Percentiles rank a stretch among this genome's conserved stretches.
phyloP scores from a whole-genome alignment of 2,329 filamentous ascomycete species.

The Basipetospora chlamydospora region DNA sequence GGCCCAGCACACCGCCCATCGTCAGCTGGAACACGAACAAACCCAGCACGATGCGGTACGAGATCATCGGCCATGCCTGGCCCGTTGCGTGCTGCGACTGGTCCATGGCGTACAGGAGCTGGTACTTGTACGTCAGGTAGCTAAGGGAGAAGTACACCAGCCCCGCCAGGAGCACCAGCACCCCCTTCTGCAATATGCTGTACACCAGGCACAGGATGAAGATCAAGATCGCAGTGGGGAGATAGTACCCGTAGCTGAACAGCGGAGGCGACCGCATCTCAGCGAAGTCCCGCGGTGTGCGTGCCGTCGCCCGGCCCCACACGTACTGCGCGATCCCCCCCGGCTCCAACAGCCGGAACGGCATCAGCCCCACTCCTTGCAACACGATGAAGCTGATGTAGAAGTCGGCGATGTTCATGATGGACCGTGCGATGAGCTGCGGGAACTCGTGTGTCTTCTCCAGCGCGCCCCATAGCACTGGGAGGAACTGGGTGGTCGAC shows the following conservation, averaged over 20 bases:
- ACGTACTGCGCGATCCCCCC: slow-evolving; percentile 76
- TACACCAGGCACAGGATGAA: slow-evolving; percentile 96
- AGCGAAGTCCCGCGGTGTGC: slow-evolving; percentile 78
- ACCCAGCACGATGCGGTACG: slow-evolving; percentile 76
- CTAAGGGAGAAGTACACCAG: slow-evolving; percentile 71
- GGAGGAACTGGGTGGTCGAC: slow-evolving; percentile 63
- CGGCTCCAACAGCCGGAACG: slow-evolving; percentile 80
- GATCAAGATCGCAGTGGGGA: slow-evolving; percentile 81
- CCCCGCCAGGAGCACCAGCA: slow-evolving; percentile 68
- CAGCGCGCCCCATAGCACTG: slow-evolving; percentile 57
- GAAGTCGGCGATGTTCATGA: slow-evolving; percentile 64
- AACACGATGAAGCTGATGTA: slow-evolving; percentile 91
- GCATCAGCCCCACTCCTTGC: slow-evolving; percentile 85
- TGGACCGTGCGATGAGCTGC: slow-evolving; percentile 56
- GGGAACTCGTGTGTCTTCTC: slow-evolving; percentile 70
- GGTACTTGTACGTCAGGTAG: slow-evolving; percentile 90
- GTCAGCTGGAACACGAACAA: slow-evolving; percentile 80
- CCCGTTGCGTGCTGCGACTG: slow-evolving; percentile 90
- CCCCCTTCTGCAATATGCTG: slow-evolving; percentile 69
- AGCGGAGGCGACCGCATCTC: slow-evolving; percentile 68
- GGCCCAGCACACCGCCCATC: slow-evolving; percentile 72
- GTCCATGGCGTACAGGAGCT: slow-evolving; percentile 95
- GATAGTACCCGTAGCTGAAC: slow-evolving; percentile 92
- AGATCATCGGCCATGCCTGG: slow-evolving; percentile 91
- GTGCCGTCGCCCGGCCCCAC: slow-evolving; percentile 60